These are phyloP conservation scores for Drechmeria coniospora DNA, from an alignment of 2,329 filamentous ascomycete species.

Conservation along the genomic window DNA sequence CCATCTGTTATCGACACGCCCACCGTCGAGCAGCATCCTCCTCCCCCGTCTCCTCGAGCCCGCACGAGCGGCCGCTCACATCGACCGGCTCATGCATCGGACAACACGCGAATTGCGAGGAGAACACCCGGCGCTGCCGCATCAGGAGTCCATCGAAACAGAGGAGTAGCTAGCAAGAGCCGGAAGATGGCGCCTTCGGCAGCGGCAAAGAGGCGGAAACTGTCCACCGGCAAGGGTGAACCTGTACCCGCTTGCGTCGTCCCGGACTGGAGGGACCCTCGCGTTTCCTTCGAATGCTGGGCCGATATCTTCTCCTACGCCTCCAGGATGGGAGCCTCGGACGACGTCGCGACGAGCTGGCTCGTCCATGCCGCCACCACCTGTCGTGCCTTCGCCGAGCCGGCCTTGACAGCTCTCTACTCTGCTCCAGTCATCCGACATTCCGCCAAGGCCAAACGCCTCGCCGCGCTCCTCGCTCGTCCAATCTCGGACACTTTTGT, in stretches of 20 bases:
- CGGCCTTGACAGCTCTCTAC: constrained; percentile 60
- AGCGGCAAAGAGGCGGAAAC: constrained; percentile 5
- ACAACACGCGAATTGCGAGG: no score
- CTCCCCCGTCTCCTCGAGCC: no score
- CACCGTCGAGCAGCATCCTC: no score
- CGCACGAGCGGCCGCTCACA: no score
- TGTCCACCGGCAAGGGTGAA: constrained; percentile 1
- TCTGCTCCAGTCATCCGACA: constrained; percentile 46
- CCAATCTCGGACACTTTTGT: constrained; percentile 31
- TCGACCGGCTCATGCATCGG: no score
- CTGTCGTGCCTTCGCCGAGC: constrained; percentile 53
- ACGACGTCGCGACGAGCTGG: constrained; percentile 40
- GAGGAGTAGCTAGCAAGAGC: constrained; percentile 9
- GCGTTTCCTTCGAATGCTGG: constrained; percentile 52
- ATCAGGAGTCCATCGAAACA: background rate
- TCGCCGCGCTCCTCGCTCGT: constrained; percentile 37
- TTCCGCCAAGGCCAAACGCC: constrained; percentile 25
- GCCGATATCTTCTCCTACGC: constrained; percentile 55
- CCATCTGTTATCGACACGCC: constrained; percentile 1
- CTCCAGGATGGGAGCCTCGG: constrained; percentile 28
- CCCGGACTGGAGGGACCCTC: constrained; percentile 38
- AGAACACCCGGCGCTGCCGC: no score
- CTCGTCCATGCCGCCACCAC: constrained; percentile 46
- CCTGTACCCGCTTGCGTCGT: constrained; percentile 14
- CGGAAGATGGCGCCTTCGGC: constrained; percentile 5